Evolutionary conservation across 192 early-diverging fungal genomes (phyloP).

Genomic region (Coemansia sp.): DNA sequence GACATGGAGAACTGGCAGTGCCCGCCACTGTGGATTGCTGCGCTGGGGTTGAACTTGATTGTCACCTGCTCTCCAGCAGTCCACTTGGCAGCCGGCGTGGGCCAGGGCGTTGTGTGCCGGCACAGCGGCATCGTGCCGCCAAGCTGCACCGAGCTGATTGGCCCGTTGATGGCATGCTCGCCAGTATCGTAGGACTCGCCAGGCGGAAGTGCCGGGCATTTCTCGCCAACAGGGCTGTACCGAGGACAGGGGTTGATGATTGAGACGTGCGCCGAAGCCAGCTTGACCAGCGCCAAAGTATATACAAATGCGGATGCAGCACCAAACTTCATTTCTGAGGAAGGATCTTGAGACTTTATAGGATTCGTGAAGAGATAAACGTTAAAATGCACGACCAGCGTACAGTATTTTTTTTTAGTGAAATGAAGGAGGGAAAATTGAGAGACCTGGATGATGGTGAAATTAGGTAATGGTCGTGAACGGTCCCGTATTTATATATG

Average conservation of each 20-base stretch:
- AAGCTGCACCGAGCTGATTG: constrained; percentile 21
- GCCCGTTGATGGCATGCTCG: constrained; percentile 42
- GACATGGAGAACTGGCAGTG: constrained; percentile 61
- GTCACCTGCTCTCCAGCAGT: constrained; percentile 50
- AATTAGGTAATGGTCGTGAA: no score
- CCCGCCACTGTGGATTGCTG: constrained; percentile 54
- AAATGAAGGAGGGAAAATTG: no score
- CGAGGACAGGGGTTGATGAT: constrained; percentile 33
- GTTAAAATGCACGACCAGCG: no score
- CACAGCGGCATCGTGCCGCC: constrained; percentile 35
- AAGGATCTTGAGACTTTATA: no score
- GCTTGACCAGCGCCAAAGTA: background rate
- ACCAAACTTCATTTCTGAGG: no score
- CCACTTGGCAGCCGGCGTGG: constrained; percentile 30
- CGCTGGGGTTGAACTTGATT: constrained; percentile 40
- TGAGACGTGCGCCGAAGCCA: constrained; percentile 14
- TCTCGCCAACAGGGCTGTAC: constrained; percentile 25
- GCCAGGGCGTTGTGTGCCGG: constrained; percentile 44
- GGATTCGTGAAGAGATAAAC: no score
- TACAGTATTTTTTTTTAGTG: no score
- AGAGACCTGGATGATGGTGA: no score
- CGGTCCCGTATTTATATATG: no score
- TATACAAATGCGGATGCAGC: no score
- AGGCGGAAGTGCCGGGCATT: constrained; percentile 48
- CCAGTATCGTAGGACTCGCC: constrained; percentile 46